These are phyloP conservation scores for Cryptosporidium canis DNA, from an alignment of 169 alveolate species.

Conservation along the genomic window DNA sequence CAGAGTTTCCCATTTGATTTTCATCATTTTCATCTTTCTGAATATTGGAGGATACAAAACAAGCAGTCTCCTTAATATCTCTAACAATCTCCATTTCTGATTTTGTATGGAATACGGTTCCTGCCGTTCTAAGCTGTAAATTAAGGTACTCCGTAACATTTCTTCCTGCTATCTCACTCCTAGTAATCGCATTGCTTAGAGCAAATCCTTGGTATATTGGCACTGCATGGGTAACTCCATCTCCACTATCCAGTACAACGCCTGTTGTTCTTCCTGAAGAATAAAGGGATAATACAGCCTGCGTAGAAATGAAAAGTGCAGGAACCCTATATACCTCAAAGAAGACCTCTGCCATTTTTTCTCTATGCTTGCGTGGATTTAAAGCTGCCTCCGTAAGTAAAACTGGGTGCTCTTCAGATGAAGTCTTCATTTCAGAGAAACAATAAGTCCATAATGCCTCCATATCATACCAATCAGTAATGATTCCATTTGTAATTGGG, in stretches of 20 bases:
- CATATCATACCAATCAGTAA: conserved; percentile 89
- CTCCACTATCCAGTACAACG: conserved; percentile 92
- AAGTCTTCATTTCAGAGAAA: conserved; percentile 84
- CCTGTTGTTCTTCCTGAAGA: conserved; percentile 93
- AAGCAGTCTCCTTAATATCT: conserved; percentile 83
- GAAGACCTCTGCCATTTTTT: conserved; percentile 88
- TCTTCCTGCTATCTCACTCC: conserved; percentile 91
- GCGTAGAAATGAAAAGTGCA: conserved; percentile 86
- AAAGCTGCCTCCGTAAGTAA: conserved; percentile 92
- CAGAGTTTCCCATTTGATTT: conserved; percentile 45
- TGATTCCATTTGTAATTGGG: conserved; percentile 89
- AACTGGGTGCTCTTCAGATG: conserved; percentile 86
- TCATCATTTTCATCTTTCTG: conserved; percentile 72
- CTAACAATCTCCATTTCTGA: conserved; percentile 84
- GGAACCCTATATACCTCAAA: conserved; percentile 92
- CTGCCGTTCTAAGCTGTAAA: conserved; percentile 82
- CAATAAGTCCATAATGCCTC: conserved; percentile 88
- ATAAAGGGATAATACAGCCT: conserved; percentile 90
- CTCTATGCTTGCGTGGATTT: conserved; percentile 91
- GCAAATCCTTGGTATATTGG: conserved; percentile 91
- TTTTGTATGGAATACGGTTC: conserved; percentile 84
- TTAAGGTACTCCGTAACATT: conserved; percentile 87
- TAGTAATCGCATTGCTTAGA: conserved; percentile 86
- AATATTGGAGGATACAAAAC: conserved; percentile 77
- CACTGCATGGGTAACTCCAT: conserved; percentile 92